These are phyloP conservation scores for Saccharomycopsis sp. DNA, from an alignment of 805 yeast species.

Conservation along the genomic window DNA sequence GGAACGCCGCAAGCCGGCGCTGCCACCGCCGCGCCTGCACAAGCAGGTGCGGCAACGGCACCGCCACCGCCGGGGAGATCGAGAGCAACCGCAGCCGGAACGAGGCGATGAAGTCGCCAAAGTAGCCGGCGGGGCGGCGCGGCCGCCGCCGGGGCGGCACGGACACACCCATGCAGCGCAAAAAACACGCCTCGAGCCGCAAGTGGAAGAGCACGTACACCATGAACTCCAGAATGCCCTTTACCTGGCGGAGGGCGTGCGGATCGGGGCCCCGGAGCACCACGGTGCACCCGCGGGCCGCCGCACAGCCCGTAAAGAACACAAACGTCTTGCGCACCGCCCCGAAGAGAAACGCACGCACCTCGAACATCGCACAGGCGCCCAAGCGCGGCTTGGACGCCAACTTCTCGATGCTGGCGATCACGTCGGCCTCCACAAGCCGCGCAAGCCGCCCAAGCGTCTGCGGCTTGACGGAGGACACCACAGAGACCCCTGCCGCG, in stretches of 20 bases:
- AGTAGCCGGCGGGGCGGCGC: constrained; percentile 24
- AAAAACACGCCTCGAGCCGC: constrained; percentile 67
- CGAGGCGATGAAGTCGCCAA: constrained; percentile 32
- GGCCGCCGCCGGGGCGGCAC: background rate
- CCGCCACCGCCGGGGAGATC: constrained; percentile 77
- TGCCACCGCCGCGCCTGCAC: constrained; percentile 50
- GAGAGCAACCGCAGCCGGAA: constrained; percentile 55
- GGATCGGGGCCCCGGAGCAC: constrained; percentile 73
- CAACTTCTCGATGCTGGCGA: constrained; percentile 77
- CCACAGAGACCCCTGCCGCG: constrained; percentile 73
- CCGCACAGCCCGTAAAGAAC: constrained; percentile 72
- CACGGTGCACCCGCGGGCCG: constrained; percentile 75
- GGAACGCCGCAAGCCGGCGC: too few relatives aligned
- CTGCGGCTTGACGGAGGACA: constrained; percentile 72
- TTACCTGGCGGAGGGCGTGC: constrained; percentile 55
- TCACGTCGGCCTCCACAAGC: constrained; percentile 77
- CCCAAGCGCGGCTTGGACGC: constrained; percentile 72
- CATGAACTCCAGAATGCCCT: constrained; percentile 75
- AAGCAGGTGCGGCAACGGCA: constrained; percentile 61
- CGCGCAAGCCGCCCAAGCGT: constrained; percentile 74
- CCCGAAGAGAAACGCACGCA: constrained; percentile 54
- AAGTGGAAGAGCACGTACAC: constrained; percentile 72
- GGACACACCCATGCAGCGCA: constrained; percentile 29
- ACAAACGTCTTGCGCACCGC: constrained; percentile 61
- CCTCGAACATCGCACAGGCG: constrained; percentile 63